phyloP scores from a whole-genome alignment of 805 yeast genomes.

The Torulaspora franciscae region DNA sequence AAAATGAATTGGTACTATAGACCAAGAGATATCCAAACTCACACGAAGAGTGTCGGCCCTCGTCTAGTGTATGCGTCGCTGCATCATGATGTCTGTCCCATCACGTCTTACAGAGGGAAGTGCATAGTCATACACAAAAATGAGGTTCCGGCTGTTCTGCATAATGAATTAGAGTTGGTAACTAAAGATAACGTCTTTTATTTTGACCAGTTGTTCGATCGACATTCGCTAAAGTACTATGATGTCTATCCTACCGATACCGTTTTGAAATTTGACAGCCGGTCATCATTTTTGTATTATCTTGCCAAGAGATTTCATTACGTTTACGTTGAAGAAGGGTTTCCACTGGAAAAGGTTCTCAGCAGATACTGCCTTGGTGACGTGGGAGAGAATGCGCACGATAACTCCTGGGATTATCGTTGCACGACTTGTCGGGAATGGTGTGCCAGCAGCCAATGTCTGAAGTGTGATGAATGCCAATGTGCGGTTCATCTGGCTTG shows the following conservation, averaged over 20 bases:
- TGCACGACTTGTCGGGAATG: constrained; percentile 81
- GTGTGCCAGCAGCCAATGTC: constrained; percentile 70
- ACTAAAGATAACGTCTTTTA: constrained; percentile 67
- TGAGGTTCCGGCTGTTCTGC: constrained; percentile 49
- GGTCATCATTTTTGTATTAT: constrained; percentile 52
- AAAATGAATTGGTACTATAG: constrained; percentile 89
- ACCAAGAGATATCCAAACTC: constrained; percentile 74
- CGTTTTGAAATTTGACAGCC: constrained; percentile 47
- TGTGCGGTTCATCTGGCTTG: constrained; percentile 74
- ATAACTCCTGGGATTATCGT: constrained; percentile 29
- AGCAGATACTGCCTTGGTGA: constrained; percentile 21
- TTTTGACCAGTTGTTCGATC: constrained; percentile 78
- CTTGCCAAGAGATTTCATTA: constrained; percentile 64
- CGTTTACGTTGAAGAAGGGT: constrained; percentile 60
- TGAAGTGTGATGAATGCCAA: constrained; percentile 74
- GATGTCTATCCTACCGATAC: constrained; percentile 65
- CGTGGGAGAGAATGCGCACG: background rate
- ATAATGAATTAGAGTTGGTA: constrained; percentile 46
- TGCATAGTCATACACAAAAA: constrained; percentile 65
- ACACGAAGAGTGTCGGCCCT: constrained; percentile 50
- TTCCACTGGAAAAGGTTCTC: constrained; percentile 27
- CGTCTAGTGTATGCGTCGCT: constrained; percentile 76
- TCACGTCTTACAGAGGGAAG: constrained; percentile 67
- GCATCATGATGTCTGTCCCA: constrained; percentile 80
- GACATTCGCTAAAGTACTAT: constrained; percentile 78